Evolutionary conservation across 345 rosid species (phyloP).

Genomic region (Corchorus capsularis): DNA sequence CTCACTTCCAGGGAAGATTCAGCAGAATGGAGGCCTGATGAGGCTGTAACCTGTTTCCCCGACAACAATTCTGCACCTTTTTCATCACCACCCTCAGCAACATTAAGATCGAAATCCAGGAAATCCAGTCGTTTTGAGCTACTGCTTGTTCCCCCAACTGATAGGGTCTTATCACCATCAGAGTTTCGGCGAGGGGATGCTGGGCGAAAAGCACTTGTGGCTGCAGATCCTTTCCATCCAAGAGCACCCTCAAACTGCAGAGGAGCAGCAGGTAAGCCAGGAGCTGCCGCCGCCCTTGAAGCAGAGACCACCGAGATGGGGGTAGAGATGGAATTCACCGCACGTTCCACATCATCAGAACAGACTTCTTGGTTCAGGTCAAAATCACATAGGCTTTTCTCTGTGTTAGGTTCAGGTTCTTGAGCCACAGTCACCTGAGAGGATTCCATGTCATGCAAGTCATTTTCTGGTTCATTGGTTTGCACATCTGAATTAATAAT

Average conservation of each 20-base stretch:
- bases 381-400: conserved; percentile 63
- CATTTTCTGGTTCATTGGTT: conserved; percentile 40
- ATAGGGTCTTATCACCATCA: conserved; percentile 36
- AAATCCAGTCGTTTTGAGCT: conserved; percentile 46
- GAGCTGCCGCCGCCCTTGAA: conserved; percentile 53
- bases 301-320: conserved; percentile 58
- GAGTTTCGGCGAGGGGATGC: conserved; percentile 61
- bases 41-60: conserved; percentile 52
- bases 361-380: conserved; percentile 86
- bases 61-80: conserved; percentile 45
- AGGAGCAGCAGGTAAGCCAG: conserved; percentile 63
- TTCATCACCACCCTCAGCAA: conserved; percentile 75
- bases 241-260: conserved; percentile 67
- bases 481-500: conserved; percentile 36
- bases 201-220: conserved; percentile 72
- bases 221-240: conserved; percentile 78
- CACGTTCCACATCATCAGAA: conserved; percentile 70
- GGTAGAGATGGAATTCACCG: conserved; percentile 44
- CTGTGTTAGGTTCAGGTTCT: conserved; percentile 50
- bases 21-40: conserved; percentile 50
- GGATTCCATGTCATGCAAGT: conserved; percentile 52
- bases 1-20: conserved; percentile 67
- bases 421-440: conserved; percentile 56
- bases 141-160: conserved; percentile 39
- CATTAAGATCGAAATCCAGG: conserved; percentile 84